These are phyloP conservation scores for Brassica napus DNA, from an alignment of 345 rosid genomes.

Conservation along the genomic window Da-Ae NC_063439.1:22998001-22998500, in stretches of 20 bases:
- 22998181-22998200: slow-evolving; percentile 62
- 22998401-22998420: slow-evolving; percentile 71
- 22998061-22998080: slow-evolving; percentile 51
- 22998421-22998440: slow-evolving; percentile 66
- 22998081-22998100: slow-evolving; percentile 54
- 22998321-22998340: slow-evolving; percentile 65
- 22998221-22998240: slow-evolving; percentile 56
- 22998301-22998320: slow-evolving; percentile 76
- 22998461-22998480: slow-evolving; percentile 61
- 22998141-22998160: slow-evolving; percentile 64
- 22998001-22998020: slow-evolving; percentile 52
- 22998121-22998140: slow-evolving; percentile 49
- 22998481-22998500: slow-evolving; percentile 89
- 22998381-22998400: slow-evolving; percentile 79
- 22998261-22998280: slow-evolving; percentile 60
- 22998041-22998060: slow-evolving; percentile 35
- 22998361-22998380: slow-evolving; percentile 66
- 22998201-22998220: slow-evolving; percentile 51
- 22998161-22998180: slow-evolving; percentile 56
- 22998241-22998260: slow-evolving; percentile 56
- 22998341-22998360: slow-evolving; percentile 70
- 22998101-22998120: slow-evolving; percentile 45
- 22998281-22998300: slow-evolving; percentile 79
- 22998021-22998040: slow-evolving; percentile 35
- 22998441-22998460: slow-evolving; percentile 65